A percentile compares a stretch with the other conserved stretches of the same genome.
These are phyloP conservation scores for Lizonia empirigonia DNA, from an alignment of 2,329 filamentous ascomycete species.

Conservation along the genomic window DNA sequence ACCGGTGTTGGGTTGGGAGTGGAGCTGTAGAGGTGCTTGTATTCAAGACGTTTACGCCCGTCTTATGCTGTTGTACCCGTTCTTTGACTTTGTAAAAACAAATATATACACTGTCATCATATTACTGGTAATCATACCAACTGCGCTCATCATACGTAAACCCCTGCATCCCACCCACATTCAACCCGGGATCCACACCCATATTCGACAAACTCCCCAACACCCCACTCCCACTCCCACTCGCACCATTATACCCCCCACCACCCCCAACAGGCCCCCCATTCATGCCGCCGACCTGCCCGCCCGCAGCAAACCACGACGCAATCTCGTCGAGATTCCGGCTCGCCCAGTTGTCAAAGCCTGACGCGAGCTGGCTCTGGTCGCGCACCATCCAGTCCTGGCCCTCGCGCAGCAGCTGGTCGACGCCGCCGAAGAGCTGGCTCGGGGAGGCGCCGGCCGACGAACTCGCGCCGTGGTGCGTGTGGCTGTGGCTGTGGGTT, in stretches of 20 bases:
- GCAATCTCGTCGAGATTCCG: conserved; percentile 39
- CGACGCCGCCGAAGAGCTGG: conserved; percentile 64
- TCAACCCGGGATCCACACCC: conserved; percentile 11
- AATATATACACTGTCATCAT: no score
- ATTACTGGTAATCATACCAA: conserved; percentile 27
- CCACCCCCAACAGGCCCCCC: conserved; percentile 26
- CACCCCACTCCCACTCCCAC: conserved; percentile 12
- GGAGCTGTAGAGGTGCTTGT: no score
- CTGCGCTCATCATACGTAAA: conserved; percentile 35
- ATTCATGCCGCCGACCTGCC: conserved; percentile 8
- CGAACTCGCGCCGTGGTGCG: conserved; percentile 32
- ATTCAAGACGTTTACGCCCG: no score
- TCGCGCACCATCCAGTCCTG: conserved; percentile 68
- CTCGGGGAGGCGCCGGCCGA: conserved; percentile 51
- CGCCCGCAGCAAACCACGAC: conserved; percentile 35
- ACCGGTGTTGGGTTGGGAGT: no score
- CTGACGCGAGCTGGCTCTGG: conserved; percentile 64
- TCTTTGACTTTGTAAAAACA: no score
- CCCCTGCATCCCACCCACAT: conserved; percentile 17
- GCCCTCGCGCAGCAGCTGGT: conserved; percentile 65
- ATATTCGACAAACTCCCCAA: conserved; percentile 7
- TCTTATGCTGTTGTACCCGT: no score
- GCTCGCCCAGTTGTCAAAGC: conserved; percentile 66
- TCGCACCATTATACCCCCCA: conserved; percentile 10
- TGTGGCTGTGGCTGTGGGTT: no score